phyloP scores from a whole-genome alignment of 139 green algal genomes.

The Volvox africanus region DNA sequence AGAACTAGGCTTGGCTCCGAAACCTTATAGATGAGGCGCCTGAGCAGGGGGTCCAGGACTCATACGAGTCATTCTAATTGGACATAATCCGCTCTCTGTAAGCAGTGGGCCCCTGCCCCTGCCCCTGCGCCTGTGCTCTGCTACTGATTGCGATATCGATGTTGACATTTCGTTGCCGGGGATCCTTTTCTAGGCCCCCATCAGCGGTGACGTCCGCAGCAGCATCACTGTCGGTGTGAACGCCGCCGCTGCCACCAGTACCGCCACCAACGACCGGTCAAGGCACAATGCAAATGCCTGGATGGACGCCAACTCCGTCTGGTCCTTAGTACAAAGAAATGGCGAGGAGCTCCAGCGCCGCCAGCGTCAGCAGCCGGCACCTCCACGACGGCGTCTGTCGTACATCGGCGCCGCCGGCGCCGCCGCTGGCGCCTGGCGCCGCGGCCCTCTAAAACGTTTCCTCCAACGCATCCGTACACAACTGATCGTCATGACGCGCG shows the following conservation, averaged over 20 bases:
- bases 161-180: no score
- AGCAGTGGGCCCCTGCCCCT: no score
- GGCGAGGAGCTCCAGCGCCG: conserved; percentile 38
- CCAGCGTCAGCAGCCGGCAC: not conserved
- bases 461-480: not conserved
- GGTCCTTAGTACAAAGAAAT: conserved; percentile 11
- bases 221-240: not conserved
- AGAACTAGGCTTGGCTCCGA: no score
- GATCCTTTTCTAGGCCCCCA: not conserved
- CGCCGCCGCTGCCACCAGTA: not conserved
- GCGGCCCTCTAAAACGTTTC: not conserved
- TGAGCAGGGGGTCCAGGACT: no score
- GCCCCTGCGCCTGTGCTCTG: no score
- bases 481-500: conserved; percentile 19
- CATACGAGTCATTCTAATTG: no score
- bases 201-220: not conserved
- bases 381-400: not conserved
- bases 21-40: no score
- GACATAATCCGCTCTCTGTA: no score
- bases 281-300: not conserved
- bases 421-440: not conserved
- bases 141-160: no score
- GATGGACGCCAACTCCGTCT: conserved; percentile 29
- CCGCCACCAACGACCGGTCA: not conserved
- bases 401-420: not conserved